phyloP scores from a whole-genome alignment of 2,329 filamentous ascomycete species.

The Tympanopsis confertula region DNA sequence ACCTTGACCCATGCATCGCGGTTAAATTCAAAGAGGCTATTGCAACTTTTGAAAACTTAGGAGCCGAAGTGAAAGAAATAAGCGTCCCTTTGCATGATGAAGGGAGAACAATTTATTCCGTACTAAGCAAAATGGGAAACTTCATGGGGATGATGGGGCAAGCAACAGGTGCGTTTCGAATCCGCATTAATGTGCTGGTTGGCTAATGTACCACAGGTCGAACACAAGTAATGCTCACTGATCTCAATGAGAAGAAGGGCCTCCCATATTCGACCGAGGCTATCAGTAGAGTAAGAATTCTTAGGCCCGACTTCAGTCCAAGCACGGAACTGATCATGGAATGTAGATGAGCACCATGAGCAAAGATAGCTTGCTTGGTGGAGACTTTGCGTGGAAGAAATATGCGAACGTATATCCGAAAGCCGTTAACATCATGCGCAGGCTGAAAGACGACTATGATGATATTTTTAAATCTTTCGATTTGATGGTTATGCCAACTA shows the following conservation, averaged over 20 bases:
- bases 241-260: constrained; percentile 5
- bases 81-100: constrained; percentile 15
- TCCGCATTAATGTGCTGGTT: too few species aligned
- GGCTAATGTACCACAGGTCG: too few species aligned
- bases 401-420: constrained; percentile 23
- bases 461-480: constrained; percentile 19
- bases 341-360: constrained; percentile 4
- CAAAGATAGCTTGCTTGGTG: constrained; percentile 22
- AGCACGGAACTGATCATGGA: too few species aligned
- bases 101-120: constrained; percentile 8
- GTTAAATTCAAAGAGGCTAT: constrained; percentile 12
- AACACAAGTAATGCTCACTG: constrained; percentile 10
- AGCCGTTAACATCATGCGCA: constrained; percentile 23
- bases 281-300: constrained; percentile 3
- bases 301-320: background rate
- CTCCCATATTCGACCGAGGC: constrained; percentile 4
- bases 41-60: constrained; percentile 11
- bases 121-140: constrained; percentile 14
- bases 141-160: constrained; percentile 18
- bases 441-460: constrained; percentile 23
- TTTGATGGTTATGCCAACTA: constrained; percentile 26
- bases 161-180: too few species aligned
- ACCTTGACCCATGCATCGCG: constrained; percentile 11
- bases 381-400: constrained; percentile 21
- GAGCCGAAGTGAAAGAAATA: constrained; percentile 12